phyloP scores from a whole-genome alignment of 1,139 yeast species.

The Debaryomyces psychrophilus region DNA sequence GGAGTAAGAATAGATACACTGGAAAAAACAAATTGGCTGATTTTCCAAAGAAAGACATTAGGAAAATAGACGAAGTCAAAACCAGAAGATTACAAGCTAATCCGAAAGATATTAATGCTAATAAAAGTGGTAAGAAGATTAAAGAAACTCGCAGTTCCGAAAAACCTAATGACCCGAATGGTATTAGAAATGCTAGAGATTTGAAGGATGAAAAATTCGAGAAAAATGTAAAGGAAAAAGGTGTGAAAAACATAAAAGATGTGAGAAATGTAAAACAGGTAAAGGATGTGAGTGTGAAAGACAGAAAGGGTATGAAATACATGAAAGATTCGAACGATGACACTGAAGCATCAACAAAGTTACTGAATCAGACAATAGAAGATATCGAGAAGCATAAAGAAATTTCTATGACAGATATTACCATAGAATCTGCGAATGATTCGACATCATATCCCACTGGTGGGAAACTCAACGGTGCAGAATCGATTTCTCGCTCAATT shows the following conservation, averaged over 20 bases:
- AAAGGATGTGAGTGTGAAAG: too few relatives aligned
- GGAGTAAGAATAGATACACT: neutral
- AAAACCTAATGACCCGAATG: neutral
- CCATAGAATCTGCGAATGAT: neutral
- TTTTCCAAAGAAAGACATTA: neutral
- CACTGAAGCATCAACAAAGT: neutral
- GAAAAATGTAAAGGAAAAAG: neutral
- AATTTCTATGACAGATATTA: neutral
- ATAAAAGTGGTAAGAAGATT: neutral
- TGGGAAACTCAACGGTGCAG: neutral
- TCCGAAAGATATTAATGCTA: neutral
- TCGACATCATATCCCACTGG: conserved; percentile 3
- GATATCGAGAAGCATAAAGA: neutral
- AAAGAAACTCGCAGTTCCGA: neutral
- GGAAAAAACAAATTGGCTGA: neutral
- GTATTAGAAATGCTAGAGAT: neutral
- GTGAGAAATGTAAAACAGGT: neutral
- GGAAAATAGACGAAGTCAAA: neutral
- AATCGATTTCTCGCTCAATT: too few relatives aligned
- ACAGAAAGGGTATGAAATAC: neutral
- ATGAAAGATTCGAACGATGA: neutral
- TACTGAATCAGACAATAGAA: neutral
- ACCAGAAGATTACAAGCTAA: neutral
- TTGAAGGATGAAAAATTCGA: too few relatives aligned
- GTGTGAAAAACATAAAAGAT: neutral